Percentiles rank a stretch among this genome's conserved stretches.
Evolutionary conservation across 108 stramenopile genomes (phyloP).

Genomic region (Cyclotella baltica): DNA sequence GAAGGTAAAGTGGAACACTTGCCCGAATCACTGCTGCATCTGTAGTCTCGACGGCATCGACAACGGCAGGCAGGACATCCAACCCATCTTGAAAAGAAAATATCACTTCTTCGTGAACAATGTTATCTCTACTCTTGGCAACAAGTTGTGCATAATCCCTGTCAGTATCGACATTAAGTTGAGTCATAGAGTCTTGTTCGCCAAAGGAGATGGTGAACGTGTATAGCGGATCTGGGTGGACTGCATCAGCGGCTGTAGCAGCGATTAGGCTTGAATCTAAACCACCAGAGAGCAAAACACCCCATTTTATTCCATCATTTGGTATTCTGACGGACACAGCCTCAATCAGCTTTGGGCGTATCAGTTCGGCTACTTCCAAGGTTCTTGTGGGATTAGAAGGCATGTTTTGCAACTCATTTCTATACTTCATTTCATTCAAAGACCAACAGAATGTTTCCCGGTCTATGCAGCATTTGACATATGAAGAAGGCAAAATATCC

Average conservation of each 20-base stretch:
- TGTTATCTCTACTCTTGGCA: not conserved
- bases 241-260: not conserved
- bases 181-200: not conserved
- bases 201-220: conserved; percentile 5
- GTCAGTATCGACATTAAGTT: not conserved
- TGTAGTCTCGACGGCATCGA: not conserved
- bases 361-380: not conserved
- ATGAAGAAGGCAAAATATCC: conserved; percentile 6
- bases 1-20: conserved; percentile 3
- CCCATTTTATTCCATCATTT: not conserved
- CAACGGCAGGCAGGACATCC: not conserved
- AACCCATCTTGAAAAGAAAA: conserved; percentile 10
- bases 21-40: conserved; percentile 11
- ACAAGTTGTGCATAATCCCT: not conserved
- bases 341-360: not conserved
- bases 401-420: not conserved
- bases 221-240: conserved; percentile 1
- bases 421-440: not conserved
- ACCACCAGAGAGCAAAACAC: not conserved
- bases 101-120: conserved; percentile 9
- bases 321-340: conserved; percentile 10
- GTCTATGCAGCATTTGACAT: not conserved
- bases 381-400: too few species aligned
- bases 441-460: not conserved
- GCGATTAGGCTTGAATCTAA: conserved; percentile 8